Base-by-base conservation (phyloP, 148 eudicot species). In the Polygonum aviculare region DNA sequence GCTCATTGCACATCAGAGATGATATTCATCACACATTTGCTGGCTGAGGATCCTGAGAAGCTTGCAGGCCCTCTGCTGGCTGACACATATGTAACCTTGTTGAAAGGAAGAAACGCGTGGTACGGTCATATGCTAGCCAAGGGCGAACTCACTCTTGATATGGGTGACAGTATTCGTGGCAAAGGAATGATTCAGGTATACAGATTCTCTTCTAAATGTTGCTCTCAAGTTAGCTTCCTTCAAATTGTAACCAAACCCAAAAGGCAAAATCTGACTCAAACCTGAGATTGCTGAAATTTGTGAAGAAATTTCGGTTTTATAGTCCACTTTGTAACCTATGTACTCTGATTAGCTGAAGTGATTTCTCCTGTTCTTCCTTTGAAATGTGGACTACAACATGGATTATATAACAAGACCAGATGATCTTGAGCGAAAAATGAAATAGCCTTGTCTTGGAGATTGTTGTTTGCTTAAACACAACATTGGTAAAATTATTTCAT, bases 1-100 rank as follows among this genome's bases (percentile, higher is more conserved):
- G 98, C 98, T 74, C 98, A 94, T 76, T 94, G 98, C 77, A 94
- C 98, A 79, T 94, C 98, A 16, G 98, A 94, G 86, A 94, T 94
- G 98, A 94, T 94, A 78, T 90, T 94, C 55, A 94, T 94, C 73
- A 94, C 98, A 67, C 97, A 94, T 88, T 74, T 94, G 78, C 79
- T 94, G 85, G 81, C 98, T 7, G 89, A 94, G 85, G 98, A 91
- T 75, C 98, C 98, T 5, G 98, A 94, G 88, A 91, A 90, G 87
- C 94, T 94, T 59, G 94, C 98, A 1, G 98, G 98, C n/a, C 98
- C 98, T 16, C 79, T 94, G 77, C 86, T 94, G 74, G 98, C 98
- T 35, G 98, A 94, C 69, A 94, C 98, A 62, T 94, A 94, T 52
- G 98, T 94, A 72, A 94, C 98, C 12, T 81, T 91, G 55, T 76